These are phyloP conservation scores for Alternaria viburni DNA, from an alignment of 2,329 filamentous ascomycete species.

Conservation along the genomic window DNA sequence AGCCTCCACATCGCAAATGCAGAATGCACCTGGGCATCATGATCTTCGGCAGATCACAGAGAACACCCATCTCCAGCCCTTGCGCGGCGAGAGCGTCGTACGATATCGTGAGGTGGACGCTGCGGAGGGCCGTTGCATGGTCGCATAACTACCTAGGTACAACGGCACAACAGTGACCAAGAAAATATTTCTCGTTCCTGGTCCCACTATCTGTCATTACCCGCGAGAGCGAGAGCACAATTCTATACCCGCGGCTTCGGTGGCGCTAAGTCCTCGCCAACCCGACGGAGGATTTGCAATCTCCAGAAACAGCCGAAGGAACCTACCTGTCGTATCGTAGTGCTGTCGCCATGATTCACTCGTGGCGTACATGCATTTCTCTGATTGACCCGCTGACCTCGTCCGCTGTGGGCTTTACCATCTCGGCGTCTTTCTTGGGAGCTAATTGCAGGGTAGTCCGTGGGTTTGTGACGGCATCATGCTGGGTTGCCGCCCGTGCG, in stretches of 20 bases:
- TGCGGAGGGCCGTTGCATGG: background rate
- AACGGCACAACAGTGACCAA: background rate
- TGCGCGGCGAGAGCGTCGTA: background rate
- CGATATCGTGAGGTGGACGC: background rate
- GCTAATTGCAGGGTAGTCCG: background rate
- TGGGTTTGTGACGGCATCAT: slow-evolving; percentile 6
- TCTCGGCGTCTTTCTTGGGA: slow-evolving; percentile 1
- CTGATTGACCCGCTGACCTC: slow-evolving; percentile 11
- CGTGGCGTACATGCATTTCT: slow-evolving; percentile 2
- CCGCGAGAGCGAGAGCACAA: background rate
- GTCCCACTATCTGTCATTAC: slow-evolving; percentile 2
- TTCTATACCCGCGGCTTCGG: slow-evolving; percentile 3
- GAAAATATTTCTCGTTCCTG: background rate
- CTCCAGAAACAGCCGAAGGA: slow-evolving; percentile 12
- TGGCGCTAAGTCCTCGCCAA: slow-evolving; percentile 8
- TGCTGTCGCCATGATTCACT: background rate
- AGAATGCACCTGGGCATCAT: background rate
- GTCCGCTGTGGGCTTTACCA: background rate
- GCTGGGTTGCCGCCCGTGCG: slow-evolving; percentile 5
- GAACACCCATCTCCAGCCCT: background rate
- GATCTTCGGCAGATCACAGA: background rate
- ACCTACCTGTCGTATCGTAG: slow-evolving; percentile 11
- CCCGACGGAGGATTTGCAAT: slow-evolving; percentile 10
- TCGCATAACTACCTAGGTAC: slow-evolving; percentile 1
- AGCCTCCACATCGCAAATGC: slow-evolving; percentile 2